A percentile compares a stretch with the other conserved stretches of the same genome.
Conservation (phyloP, 176 grass and related monocot species). For the Oryza glaberrima region DNA sequence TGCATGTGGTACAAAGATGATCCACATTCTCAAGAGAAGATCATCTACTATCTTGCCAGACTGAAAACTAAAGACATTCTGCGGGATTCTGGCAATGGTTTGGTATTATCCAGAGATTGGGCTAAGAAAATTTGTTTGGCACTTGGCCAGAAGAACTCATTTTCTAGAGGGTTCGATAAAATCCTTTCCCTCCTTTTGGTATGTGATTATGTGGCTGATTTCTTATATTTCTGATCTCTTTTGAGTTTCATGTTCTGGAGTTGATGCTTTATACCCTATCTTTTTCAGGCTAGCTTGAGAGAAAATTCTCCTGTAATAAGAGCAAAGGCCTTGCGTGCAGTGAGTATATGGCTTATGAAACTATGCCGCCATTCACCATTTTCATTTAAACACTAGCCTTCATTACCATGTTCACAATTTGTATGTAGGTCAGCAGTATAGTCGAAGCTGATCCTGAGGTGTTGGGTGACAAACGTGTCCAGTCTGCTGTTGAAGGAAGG, state of each 20-base stretch:
- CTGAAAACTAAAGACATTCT: conserved; percentile 95
- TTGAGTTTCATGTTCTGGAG: conserved; percentile 24
- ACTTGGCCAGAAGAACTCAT: conserved; percentile 93
- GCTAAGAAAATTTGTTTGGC: conserved; percentile 93
- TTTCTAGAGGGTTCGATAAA: conserved; percentile 95
- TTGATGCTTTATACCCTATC: conserved; percentile 27
- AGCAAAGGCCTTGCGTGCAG: conserved; percentile 96
- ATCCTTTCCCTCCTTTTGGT: conserved; percentile 95
- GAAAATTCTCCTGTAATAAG: conserved; percentile 97
- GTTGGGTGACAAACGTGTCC: conserved; percentile 89
- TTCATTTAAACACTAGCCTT: conserved; percentile 15
- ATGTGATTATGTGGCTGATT: conserved; percentile 41
- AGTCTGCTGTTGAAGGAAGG: conserved; percentile 97
- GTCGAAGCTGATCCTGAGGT: conserved; percentile 99
- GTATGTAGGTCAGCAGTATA: conserved; percentile 88
- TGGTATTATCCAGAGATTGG: conserved; percentile 79
- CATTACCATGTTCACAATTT: conserved; percentile 34
- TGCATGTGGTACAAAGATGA: conserved; percentile 98
- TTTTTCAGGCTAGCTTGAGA: conserved; percentile 95
- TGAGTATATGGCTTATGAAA: conserved; percentile 57
- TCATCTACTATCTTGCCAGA: conserved; percentile 85
- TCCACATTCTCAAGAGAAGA: conserved; percentile 76
- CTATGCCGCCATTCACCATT: conserved; percentile 42
- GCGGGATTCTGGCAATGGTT: conserved; percentile 73
- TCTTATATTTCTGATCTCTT: conserved; percentile 32